Evolutionary conservation across 2,329 filamentous ascomycete species (phyloP), one percentile per base, ranked within the genome.

Genomic region (Pseudocercospora macadamiae): DNA sequence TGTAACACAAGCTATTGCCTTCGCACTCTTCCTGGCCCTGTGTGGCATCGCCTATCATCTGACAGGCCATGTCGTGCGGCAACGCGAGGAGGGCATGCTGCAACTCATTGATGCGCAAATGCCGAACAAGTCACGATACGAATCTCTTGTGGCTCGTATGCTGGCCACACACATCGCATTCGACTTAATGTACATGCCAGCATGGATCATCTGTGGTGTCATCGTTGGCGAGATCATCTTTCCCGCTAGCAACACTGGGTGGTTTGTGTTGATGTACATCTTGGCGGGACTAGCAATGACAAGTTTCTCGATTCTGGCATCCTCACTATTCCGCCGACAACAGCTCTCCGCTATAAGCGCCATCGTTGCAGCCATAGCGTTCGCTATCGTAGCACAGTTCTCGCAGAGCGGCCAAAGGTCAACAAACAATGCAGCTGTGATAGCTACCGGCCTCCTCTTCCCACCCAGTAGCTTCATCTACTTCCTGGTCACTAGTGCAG

Each of bases 61-160:
- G 58, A 90, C 90, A 0, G 92, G 92, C 2, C 86, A 92, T 68
- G 87, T 96, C 69, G 91, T 91, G 12, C 86, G 87, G 1, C 92
- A 96, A 75, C 82, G 92, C 55, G 92, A 96, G 76, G 82, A 85
- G n/a, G 92, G 91, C 59, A 93, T 96, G 82, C 89, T 90, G 4
- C 89, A 91, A 60, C 80, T 96, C 25, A 85, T 96, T 37, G 92
- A 96, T 74, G 89, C 90, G 55, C 96, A 96, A 89, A 92, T 93
- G 80, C 88, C 90, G 1, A 89, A 89, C 54, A 81, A 82, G 55
- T 82, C 82, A 39, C 80, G 83, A 26, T 95, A 90, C 89, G 82
- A 90, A 68, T 85, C 88, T 9, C 89, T 93, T 74, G 83, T 85
- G 19, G 87, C 89, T 2, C 84, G 92, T 14, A 81, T 96, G 18